Percentiles rank a stretch among this genome's conserved stretches.
phyloP scores from a whole-genome alignment of 2,329 filamentous ascomycete species.

The Periglandula ipomoeae region DNA sequence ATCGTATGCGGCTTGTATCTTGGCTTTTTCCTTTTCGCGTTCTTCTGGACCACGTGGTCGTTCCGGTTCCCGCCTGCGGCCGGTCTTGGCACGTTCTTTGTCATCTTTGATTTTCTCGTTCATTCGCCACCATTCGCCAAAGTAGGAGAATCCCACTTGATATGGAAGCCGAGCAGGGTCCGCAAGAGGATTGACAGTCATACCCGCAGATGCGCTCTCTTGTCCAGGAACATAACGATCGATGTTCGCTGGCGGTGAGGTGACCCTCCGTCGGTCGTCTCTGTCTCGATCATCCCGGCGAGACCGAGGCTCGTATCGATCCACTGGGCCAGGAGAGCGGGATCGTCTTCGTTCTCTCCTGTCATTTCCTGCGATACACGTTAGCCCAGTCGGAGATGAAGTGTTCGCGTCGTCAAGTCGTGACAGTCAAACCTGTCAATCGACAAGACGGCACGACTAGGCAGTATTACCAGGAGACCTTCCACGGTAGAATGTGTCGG shows the following conservation, averaged over 20 bases:
- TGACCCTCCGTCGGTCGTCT: conserved; percentile 54
- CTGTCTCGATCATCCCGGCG: conserved; percentile 59
- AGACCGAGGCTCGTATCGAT: conserved; percentile 65
- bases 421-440: background rate
- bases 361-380: conserved; percentile 37
- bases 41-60: conserved; percentile 60
- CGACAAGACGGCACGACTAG: background rate
- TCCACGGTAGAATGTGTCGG: conserved; percentile 54
- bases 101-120: conserved; percentile 79
- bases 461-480: conserved; percentile 59
- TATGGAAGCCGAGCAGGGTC: conserved; percentile 67
- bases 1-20: conserved; percentile 64
- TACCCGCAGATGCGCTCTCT: conserved; percentile 36
- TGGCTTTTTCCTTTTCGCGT: conserved; percentile 67
- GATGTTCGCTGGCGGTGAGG: conserved; percentile 61
- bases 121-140: conserved; percentile 77
- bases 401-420: background rate
- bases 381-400: background rate
- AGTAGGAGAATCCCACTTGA: conserved; percentile 79
- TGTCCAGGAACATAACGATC: conserved; percentile 79
- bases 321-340: conserved; percentile 61
- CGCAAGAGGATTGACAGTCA: conserved; percentile 54
- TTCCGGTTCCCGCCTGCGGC: conserved; percentile 57
- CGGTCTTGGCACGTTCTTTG: conserved; percentile 60
- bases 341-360: conserved; percentile 55